Evolutionary conservation across 2,329 filamentous ascomycete species (phyloP), one percentile per base, ranked within the genome.

Genomic region (Helicocarpus griseus): DNA sequence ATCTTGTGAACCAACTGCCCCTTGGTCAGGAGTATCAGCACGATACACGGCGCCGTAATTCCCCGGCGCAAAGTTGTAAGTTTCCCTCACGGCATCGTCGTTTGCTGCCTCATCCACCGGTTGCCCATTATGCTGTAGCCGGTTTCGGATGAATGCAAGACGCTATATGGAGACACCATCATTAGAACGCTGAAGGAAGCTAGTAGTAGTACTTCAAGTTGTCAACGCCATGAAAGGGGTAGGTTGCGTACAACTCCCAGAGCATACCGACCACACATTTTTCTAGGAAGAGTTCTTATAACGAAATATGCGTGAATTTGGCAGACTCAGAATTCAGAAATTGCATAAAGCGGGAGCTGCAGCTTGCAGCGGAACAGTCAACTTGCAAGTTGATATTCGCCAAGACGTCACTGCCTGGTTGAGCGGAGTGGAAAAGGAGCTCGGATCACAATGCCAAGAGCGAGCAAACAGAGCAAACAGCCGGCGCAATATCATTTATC

Each of bases 1-100:
- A 33, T 49, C 44, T 36, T 60, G 50, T 3, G 47, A 29, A 22
- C 59, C 55, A 0, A 77, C 76, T 13, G 77, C 75, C n/a, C 80
- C 81, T 56, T 73, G 72, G 53, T 85, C 81, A 11, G 82, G 77
- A 5, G 79, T 77, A 48, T 89, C 81, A 31, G 88, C 88, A 53
- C 89, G 82, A 65, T 95, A 95, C 24, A 97, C 87, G 22, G 93
- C 75, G 31, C 93, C 91, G 62, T 86, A 78, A 55, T 89, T 87
- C 0, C 90, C 87, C 0, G 93, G 93, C 0, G 91, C 89, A 64
- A 98, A 94, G 66, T 97, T 97, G 72, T 94, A 95, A 33, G 80
- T 89, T 63, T 88, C 86, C 35, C 86, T 80, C 31, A 82, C 71
- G 44, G 73, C 79, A 17, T 87, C 81, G 59, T 95, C 87, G 3